Evolutionary conservation across 2,329 filamentous ascomycete genomes (phyloP), one percentile per base, ranked within the genome.

Genomic region (Microdochium nivale): DNA sequence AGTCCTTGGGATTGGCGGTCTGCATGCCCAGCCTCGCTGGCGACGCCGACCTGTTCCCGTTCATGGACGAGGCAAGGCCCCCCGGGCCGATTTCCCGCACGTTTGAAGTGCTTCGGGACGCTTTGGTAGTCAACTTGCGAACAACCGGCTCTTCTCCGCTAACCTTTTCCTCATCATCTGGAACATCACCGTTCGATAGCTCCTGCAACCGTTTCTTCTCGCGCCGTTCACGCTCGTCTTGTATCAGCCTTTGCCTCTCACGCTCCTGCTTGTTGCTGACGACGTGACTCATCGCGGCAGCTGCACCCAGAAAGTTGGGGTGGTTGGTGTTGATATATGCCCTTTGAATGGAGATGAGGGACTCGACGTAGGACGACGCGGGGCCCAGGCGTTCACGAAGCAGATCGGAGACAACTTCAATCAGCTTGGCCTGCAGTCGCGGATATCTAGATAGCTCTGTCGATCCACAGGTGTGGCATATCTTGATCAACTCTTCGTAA

Each of bases 261-360:
- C 90, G 86, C 59, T 99, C 94, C 67, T 97, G 90, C 71, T 94
- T 96, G 65, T 87, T 92, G 64, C 83, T 88, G 55, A 99, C 95
- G 47, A 99, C 92, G 48, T 94, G 90, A 59, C 90, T 92, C 94
- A 99, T 99, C 56, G 94, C 94, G 33, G 91, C 92, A 23, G 94
- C 92, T 16, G 94, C 94, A 46, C 94, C 94, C 16, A 97, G 81
- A 74, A 99, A 99, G 70, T 99, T 99, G 48, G 94, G 94, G 67
- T 99, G 94, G 65, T 99, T 99, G 43, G 94, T 99, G 74, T 99
- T 99, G 73, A 99, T 97, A 70, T 99, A 99, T 21, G 94, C 94
- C 59, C 94, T 83, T 70, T 99, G 94, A 54, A 99, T 99, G 25
- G 94, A 87, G 58, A 99, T 99, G 55, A 99, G 78, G 40, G 92